Conservation (phyloP, 2,329 filamentous ascomycete species). For the Cladosporium phlei region DNA sequence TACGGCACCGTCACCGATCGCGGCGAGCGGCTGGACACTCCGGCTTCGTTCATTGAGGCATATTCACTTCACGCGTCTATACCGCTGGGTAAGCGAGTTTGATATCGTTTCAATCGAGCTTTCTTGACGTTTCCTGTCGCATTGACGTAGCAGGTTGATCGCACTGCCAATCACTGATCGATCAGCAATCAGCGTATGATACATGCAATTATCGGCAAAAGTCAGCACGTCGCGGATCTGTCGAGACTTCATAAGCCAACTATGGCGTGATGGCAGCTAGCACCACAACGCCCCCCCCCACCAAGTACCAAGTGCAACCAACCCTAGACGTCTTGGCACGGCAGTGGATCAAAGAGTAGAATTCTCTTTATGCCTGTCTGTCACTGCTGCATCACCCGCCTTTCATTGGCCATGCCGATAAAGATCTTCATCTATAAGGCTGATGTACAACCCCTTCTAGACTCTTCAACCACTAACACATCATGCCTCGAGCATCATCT, state of each 20-base stretch:
- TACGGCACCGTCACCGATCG: constrained; percentile 11
- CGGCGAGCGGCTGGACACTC: constrained; percentile 6
- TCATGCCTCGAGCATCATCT: too few relatives aligned
- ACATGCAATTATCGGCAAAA: too few relatives aligned
- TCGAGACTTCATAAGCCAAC: constrained; percentile 5
- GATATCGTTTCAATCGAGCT: neutral
- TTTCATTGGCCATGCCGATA: too few relatives aligned
- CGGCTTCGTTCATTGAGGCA: too few relatives aligned
- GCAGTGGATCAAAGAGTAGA: constrained; percentile 8
- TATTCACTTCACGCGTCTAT: too few relatives aligned
- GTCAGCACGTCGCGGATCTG: neutral
- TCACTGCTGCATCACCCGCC: constrained; percentile 7
- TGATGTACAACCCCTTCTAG: too few relatives aligned
- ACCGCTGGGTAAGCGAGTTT: constrained; percentile 6
- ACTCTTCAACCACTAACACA: too few relatives aligned
- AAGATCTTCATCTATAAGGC: too few relatives aligned
- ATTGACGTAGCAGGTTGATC: neutral
- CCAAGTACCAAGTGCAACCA: too few relatives aligned
- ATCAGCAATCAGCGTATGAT: neutral
- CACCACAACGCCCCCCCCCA: neutral
- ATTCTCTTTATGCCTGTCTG: too few relatives aligned
- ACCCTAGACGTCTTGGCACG: constrained; percentile 1
- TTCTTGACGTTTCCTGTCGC: too few relatives aligned
- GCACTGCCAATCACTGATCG: neutral
- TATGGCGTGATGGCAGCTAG: constrained; percentile 11